These are phyloP conservation scores for Didymella arachidicola DNA, from an alignment of 2,329 filamentous ascomycete species.

Conservation along the genomic window DNA sequence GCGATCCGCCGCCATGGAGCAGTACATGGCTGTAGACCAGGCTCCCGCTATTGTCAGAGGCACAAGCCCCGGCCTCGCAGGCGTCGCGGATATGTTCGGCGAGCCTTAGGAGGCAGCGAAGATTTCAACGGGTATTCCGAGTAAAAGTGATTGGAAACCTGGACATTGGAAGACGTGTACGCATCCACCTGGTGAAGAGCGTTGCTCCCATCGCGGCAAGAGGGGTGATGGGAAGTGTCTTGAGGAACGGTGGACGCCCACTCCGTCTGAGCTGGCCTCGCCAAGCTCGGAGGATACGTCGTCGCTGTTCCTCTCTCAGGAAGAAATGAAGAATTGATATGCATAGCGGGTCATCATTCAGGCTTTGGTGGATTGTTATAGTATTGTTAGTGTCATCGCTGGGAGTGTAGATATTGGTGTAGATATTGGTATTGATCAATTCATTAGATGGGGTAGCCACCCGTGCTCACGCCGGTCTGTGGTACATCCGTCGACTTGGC, in stretches of 20 bases:
- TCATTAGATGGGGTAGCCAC: background rate
- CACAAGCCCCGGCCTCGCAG: slow-evolving; percentile 52
- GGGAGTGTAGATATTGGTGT: background rate
- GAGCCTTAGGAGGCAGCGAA: slow-evolving; percentile 15
- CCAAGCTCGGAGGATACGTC: background rate
- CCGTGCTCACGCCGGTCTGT: too few relatives aligned
- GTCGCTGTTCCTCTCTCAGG: too few relatives aligned
- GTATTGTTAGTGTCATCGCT: background rate
- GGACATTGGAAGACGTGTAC: background rate
- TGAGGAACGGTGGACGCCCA: background rate
- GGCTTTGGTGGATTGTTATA: background rate
- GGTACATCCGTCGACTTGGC: too few relatives aligned
- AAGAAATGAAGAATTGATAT: background rate
- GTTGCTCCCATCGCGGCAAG: background rate
- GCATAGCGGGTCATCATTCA: slow-evolving; percentile 13
- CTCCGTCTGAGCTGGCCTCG: background rate
- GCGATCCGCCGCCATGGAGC: slow-evolving; percentile 47
- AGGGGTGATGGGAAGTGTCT: background rate
- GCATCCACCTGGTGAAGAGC: background rate
- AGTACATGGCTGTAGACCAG: slow-evolving; percentile 55
- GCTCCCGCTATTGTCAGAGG: slow-evolving; percentile 48
- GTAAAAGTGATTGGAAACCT: background rate
- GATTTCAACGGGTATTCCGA: background rate
- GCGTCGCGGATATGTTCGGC: slow-evolving; percentile 57
- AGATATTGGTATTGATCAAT: slow-evolving; percentile 2